Evolutionary conservation across 2,329 filamentous ascomycete genomes (phyloP), one percentile per base, ranked within the genome.

Genomic region (Pseudogymnoascus sp.): DNA sequence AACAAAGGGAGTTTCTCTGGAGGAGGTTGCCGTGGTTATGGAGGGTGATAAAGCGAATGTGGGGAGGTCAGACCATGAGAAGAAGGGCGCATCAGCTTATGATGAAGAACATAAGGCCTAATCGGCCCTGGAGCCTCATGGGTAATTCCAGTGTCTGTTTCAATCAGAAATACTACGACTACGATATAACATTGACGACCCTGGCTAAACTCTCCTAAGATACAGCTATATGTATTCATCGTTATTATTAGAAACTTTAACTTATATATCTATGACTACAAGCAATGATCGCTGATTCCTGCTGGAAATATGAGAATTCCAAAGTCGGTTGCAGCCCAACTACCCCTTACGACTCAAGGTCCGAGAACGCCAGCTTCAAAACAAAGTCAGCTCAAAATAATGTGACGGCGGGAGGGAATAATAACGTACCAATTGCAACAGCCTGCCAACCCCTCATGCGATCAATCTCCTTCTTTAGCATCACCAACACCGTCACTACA

Each of bases 401-500:
- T 18, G 23, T n/a, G 21, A 28, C 21, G 8, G 4, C 3, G 8
- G 18, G 8, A 7, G 3, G n/a, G n/a, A 66, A 52, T 18, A 28
- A 30, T 52, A 52, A 52, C 41, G 10, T 30, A 52, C 41, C 72
- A 59, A 82, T 74, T 3, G 75, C 70, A 60, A 76, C 75, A 45
- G 76, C 70, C 73, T 85, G 81, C 57, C 79, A 70, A 61, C 74
- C 67, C 61, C 81, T 74, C 63, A 81, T 73, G 39, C 41, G 15
- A 68, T 86, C 83, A 57, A 84, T 73, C 74, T 86, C 84, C 70
- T 80, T 82, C 77, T 86, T 86, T 64, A 86, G 68, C 82, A 87
- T 84, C 13, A 78, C 70, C 60, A 86, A 65, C 61, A 79, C 82
- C 13, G 79, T 84, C 41, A 78, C 76, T 15, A 85, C 75, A 8